Evolutionary conservation across 768 basidiomycete species (phyloP).

Genomic region (Mycena indigotica): DNA sequence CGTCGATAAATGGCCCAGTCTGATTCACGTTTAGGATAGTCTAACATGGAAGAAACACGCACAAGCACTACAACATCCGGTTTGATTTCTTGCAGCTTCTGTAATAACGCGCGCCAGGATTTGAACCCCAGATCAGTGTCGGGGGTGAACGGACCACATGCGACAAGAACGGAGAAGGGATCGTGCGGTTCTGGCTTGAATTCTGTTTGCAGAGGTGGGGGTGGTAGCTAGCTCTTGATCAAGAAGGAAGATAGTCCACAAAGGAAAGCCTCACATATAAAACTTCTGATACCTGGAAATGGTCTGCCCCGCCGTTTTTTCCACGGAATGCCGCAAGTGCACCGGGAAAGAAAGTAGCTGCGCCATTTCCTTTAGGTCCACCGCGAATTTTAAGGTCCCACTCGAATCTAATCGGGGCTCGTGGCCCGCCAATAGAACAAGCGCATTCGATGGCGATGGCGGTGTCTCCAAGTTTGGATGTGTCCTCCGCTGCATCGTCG

Average conservation of each 20-base stretch:
- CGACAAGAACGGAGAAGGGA: slow-evolving; percentile 68
- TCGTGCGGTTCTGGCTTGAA: slow-evolving; percentile 34
- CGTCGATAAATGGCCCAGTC: slow-evolving; percentile 92
- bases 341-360: slow-evolving; percentile 84
- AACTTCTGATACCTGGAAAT: slow-evolving; percentile 83
- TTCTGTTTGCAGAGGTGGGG: slow-evolving; percentile 35
- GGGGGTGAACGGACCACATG: slow-evolving; percentile 84
- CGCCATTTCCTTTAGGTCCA: slow-evolving; percentile 58
- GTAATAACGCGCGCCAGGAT: slow-evolving; percentile 65
- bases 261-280: slow-evolving; percentile 59
- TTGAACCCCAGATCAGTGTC: slow-evolving; percentile 78
- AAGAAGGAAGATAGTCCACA: neutral
- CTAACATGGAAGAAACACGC: slow-evolving; percentile 17
- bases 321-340: slow-evolving; percentile 85
- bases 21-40: slow-evolving; percentile 32
- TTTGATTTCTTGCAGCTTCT: slow-evolving; percentile 60
- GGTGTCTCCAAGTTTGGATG: slow-evolving; percentile 70
- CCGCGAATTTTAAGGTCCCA: slow-evolving; percentile 66
- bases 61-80: slow-evolving; percentile 84
- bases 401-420: slow-evolving; percentile 72
- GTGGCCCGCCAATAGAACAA: slow-evolving; percentile 70
- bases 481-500: slow-evolving; percentile 54
- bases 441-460: slow-evolving; percentile 84
- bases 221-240: slow-evolving; percentile 57
- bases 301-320: slow-evolving; percentile 86